These are phyloP conservation scores for Rheum nobile DNA, from an alignment of 148 eudicot genomes.

Conservation along the genomic window DNA sequence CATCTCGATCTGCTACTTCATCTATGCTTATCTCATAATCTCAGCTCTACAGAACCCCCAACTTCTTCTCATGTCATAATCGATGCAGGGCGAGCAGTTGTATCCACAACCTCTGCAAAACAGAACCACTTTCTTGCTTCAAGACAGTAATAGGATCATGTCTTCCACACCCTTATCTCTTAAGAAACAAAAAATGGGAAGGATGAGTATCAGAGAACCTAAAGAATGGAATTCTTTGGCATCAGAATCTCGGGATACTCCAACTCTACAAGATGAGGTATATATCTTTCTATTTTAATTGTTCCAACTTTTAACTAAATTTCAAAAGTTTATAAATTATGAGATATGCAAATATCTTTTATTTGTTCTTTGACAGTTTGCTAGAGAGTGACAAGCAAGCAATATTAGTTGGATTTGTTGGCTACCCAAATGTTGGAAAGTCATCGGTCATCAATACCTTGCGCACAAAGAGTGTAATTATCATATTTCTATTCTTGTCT, in stretches of 20 bases:
- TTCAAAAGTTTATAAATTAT: not conserved
- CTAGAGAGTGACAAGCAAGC: conserved; percentile 87
- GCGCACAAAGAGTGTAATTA: conserved; percentile 68
- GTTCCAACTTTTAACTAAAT: not conserved
- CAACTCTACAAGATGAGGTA: conserved; percentile 95
- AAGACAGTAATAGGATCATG: conserved; percentile 52
- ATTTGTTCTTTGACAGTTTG: conserved; percentile 72
- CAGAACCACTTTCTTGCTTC: conserved; percentile 38
- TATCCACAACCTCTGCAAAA: conserved; percentile 21
- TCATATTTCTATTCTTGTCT: not conserved
- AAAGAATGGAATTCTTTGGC: conserved; percentile 37
- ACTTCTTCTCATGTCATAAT: conserved; percentile 30
- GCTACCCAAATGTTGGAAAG: conserved; percentile 95
- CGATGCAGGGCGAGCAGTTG: conserved; percentile 21
- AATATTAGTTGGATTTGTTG: conserved; percentile 88
- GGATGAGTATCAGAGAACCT: conserved; percentile 57
- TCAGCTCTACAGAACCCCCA: conserved; percentile 26
- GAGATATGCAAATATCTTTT: conserved; percentile 24
- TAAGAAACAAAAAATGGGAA: conserved; percentile 50
- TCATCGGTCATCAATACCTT: conserved; percentile 87
- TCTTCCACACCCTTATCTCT: conserved; percentile 45
- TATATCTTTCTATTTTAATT: not conserved
- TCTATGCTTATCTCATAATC: conserved; percentile 15
- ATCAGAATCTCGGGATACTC: conserved; percentile 33
- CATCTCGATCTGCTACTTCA: conserved; percentile 25